Conservation (phyloP, 306 rosid genomes). For the Morella rubra region DNA sequence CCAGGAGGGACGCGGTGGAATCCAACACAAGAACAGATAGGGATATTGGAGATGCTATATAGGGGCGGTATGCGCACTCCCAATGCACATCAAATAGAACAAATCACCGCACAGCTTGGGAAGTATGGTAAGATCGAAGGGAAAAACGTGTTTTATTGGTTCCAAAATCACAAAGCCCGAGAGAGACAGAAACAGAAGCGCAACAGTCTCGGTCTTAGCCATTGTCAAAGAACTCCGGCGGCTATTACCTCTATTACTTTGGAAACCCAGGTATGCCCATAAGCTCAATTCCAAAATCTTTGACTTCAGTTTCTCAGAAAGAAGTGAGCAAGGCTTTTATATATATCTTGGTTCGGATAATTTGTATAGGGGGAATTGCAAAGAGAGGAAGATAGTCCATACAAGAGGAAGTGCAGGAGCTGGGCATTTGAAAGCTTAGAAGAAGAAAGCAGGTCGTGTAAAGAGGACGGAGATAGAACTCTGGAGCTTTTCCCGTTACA, state of each 20-base stretch:
- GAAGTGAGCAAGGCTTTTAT: neutral
- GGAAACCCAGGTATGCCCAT: slow-evolving; percentile 31
- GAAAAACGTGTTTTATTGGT: slow-evolving; percentile 98
- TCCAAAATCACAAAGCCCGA: slow-evolving; percentile 96
- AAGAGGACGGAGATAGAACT: slow-evolving; percentile 59
- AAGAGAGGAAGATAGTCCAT: slow-evolving; percentile 69
- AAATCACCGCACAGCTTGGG: slow-evolving; percentile 70
- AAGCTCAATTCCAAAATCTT: neutral
- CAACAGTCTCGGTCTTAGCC: slow-evolving; percentile 54
- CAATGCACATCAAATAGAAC: slow-evolving; percentile 86
- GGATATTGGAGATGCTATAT: slow-evolving; percentile 86
- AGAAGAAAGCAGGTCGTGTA: slow-evolving; percentile 35
- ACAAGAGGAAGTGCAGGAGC: slow-evolving; percentile 69
- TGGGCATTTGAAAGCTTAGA: slow-evolving; percentile 69
- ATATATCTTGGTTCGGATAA: neutral
- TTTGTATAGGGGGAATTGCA: slow-evolving; percentile 41
- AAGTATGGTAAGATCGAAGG: slow-evolving; percentile 96
- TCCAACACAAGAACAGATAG: slow-evolving; percentile 95
- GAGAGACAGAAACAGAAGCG: slow-evolving; percentile 96
- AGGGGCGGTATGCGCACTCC: slow-evolving; percentile 93
- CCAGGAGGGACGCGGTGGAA: slow-evolving; percentile 97
- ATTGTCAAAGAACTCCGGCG: slow-evolving; percentile 53
- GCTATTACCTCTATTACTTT: slow-evolving; percentile 33
- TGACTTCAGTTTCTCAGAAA: neutral
- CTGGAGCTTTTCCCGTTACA: slow-evolving; percentile 90